Evolutionary conservation across 495 filamentous ascomycete species (phyloP), one percentile per base, ranked within the genome.

Genomic region (Halenospora varia): DNA sequence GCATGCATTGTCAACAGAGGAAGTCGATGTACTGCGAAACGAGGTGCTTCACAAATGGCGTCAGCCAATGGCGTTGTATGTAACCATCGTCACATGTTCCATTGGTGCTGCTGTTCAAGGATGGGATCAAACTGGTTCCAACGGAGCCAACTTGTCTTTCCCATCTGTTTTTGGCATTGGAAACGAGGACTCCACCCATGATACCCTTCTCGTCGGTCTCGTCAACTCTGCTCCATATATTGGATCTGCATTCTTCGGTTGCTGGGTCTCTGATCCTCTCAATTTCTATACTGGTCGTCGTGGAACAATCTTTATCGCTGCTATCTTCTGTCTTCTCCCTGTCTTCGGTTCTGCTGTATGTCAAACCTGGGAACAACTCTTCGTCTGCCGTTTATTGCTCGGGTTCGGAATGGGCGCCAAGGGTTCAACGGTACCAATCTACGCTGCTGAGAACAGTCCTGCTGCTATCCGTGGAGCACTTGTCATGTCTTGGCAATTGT

Each of bases 401-500:
- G 88, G 88, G 85, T 61, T 82, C 42, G 88, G 88, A 15, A 88
- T 90, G 82, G 88, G 88, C 44, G 65, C 73, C 15, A 84, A 85
- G 61, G 79, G 73, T 10, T 74, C 71, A 2, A 15, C 46, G 6
- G 39, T 59, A 10, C 87, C 89, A 3, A 82, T 95, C 22, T 92
- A 82, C 64, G 83, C 87, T 3, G 90, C 88, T 2, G 90, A 95
- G 64, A 92, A 88, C 66, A 75, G 80, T 10, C 90, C 90, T 0
- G 85, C 90, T n/a, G 66, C 74, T 17, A 86, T 95, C 53, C 79
- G 90, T 60, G 89, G 89, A 48, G 87, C 82, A 8, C 70, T 94
- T 20, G 88, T 90, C 39, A 93, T 94, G 89, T 81, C 75, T 18
- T 92, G 89, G 89, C 89, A 95, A 62, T 76, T 92, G 68, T 92